Base-by-base conservation (phyloP, 805 yeast genomes). In the Schizosaccharomyces octosporus region DNA sequence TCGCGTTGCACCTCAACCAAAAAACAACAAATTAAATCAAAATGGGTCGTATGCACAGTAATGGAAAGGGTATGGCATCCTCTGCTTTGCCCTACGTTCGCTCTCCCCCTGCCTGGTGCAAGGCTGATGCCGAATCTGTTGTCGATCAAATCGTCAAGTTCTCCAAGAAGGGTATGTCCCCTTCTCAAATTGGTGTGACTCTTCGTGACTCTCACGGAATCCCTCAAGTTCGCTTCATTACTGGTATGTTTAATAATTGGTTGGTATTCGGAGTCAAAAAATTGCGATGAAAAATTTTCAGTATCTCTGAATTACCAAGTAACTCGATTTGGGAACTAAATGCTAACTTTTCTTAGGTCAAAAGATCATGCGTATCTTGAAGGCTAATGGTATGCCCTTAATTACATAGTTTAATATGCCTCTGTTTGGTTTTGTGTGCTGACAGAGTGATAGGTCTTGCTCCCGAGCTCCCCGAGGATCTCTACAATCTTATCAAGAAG, bases 191-290 rank as follows among this genome's bases (percentile, higher is more conserved):
- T 69, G 98, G 99, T 87, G 98, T 93, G 75, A 79, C 88, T 73
- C 86, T 93, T 77, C 88, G 99, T 83, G 99, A 93, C 81, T 93
- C 97, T 72, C 97, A 93, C 82, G 99, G 99, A 80, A 97, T 93
- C 73, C 83, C 96, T 76, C 96, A 89, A 80, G 79, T 95, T 71
- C 87, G 85, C 81, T 83, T 90, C 74, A 87, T 87, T 79, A 90
- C 98, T 71, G 97, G 97, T 61, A 48, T 32, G 60, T 48, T 15
- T 3, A 19, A 31, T 9, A 13, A 19, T 0, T 48, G 54, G 32
- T 31, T 6, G 32, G 2, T 55, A 11, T 11, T 36, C 2, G 19
- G 4, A 13, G 11, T 11, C 13, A 7, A 7, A 36, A 45, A 1
- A 15, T 45, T 45, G n/a, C 6, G 6, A 17, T 17, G n/a, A 9